Base-by-base conservation (phyloP, 2,329 filamentous ascomycete genomes). In the Ceratocystis huliohia region DNA sequence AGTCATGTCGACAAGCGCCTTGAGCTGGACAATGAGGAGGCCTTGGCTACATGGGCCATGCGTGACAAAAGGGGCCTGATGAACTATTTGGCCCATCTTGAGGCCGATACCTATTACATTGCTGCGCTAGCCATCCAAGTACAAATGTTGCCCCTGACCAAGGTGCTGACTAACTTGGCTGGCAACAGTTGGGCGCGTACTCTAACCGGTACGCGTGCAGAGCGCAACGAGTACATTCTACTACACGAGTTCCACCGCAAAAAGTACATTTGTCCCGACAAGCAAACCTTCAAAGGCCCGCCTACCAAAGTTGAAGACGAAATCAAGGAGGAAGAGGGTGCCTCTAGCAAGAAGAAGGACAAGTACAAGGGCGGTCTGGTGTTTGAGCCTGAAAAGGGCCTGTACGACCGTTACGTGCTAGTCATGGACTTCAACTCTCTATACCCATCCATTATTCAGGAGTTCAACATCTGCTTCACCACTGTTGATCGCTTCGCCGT, bases 341-440 rank as follows among this genome's bases (percentile, higher is more conserved):
- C 28, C 7, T 81, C 75, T 15, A 84, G 91, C 69, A 99, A 96
- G 78, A 99, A 97, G 81, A 99, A 96, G 76, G 95, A 99, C 78
- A 99, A 97, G 76, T 99, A 88, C 80, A 97, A 99, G 79, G 94
- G 94, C 74, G 94, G 95, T 81, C 85, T 99, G 41, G 94, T 99
- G 67, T 97, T 99, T 72, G 94, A 99, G 75, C 94, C 94, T 3
- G 92, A 97, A 75, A 96, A 93, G 76, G 94, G 95, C 20, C 82
- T 99, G 3, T 99, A 99, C 74, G 94, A 99, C 81, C 96, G 95
- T 77, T 96, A 95, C 75, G 89, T 99, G 65, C 83, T 99, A 66
- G 95, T 99, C 76, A 99, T 99, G 95, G 94, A 99, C 80, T 99
- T 99, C 81, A 99, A 99, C 82, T 96, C 92, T 72, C 81, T 99